phyloP scores from a whole-genome alignment of 306 rosid species.

The Alnus glutinosa region DNA sequence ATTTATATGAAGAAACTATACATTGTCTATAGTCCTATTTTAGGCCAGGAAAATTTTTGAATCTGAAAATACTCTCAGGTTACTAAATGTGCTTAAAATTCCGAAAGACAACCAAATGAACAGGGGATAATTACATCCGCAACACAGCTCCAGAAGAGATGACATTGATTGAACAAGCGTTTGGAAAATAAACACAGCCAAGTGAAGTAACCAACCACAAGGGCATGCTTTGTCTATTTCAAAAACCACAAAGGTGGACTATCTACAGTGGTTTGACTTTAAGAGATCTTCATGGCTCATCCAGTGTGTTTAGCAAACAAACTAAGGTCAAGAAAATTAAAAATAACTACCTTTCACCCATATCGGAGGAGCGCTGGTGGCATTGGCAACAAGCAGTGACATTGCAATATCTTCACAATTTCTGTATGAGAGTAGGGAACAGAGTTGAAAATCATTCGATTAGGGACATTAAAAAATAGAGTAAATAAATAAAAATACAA shows the following conservation, averaged over 20 bases:
- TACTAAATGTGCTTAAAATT: not conserved
- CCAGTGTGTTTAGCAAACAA: not conserved
- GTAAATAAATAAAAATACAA: not conserved
- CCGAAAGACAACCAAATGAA: not conserved
- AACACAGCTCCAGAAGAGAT: not conserved
- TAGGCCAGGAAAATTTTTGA: not conserved
- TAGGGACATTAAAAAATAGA: constrained; percentile 8
- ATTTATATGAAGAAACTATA: not conserved
- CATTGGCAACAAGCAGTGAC: constrained; percentile 59
- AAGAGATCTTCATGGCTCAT: not conserved
- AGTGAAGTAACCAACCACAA: not conserved
- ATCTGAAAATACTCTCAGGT: not conserved
- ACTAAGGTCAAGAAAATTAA: not conserved
- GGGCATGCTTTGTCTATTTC: not conserved
- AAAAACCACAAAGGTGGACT: not conserved
- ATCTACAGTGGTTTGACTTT: not conserved
- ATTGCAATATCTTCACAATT: constrained; percentile 65
- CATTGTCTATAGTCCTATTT: not conserved
- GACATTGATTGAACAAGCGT: not conserved
- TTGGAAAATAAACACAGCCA: not conserved
- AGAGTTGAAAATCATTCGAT: constrained; percentile 4
- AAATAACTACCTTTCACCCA: constrained; percentile 57
- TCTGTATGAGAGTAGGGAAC: constrained; percentile 29
- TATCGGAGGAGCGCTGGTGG: constrained; percentile 54
- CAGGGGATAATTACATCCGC: not conserved